Percentiles rank a stretch among this genome's conserved stretches.
phyloP scores from a whole-genome alignment of 352 stramenopile species.

The Pythium guiyangense region DNA sequence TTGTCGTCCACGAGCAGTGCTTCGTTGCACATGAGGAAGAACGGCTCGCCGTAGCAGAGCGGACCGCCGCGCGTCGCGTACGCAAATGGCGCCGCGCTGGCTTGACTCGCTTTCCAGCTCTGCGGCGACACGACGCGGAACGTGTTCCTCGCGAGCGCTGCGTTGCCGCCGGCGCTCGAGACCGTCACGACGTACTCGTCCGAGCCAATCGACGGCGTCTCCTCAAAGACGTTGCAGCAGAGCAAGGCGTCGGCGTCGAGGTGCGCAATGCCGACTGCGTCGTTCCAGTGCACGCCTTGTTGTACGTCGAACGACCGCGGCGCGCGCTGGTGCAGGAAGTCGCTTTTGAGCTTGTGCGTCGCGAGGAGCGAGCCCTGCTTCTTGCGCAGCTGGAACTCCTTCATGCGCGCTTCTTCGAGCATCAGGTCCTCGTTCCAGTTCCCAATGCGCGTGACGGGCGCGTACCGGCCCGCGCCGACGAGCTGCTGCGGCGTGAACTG shows the following conservation, averaged over 20 bases:
- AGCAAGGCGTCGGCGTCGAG: conserved; percentile 44
- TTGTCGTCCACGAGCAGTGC: conserved; percentile 69
- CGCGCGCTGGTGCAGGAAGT: conserved; percentile 66
- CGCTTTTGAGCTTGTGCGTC: conserved; percentile 72
- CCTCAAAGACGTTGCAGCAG: conserved; percentile 78
- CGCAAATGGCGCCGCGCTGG: conserved; percentile 14
- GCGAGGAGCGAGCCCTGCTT: conserved; percentile 74
- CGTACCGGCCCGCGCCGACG: conserved; percentile 77
- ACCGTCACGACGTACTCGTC: conserved; percentile 66
- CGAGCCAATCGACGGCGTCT: conserved; percentile 75
- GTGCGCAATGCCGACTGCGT: conserved; percentile 54
- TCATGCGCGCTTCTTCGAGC: conserved; percentile 82
- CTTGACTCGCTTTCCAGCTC: conserved; percentile 30
- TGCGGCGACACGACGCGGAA: conserved; percentile 63
- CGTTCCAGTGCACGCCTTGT: conserved; percentile 38
- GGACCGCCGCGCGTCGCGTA: conserved; percentile 13
- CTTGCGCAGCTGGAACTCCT: conserved; percentile 82
- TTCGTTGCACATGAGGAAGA: conserved; percentile 81
- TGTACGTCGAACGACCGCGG: conserved; percentile 45
- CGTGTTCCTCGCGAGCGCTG: conserved; percentile 45
- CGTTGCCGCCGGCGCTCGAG: conserved; percentile 15
- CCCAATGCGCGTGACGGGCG: conserved; percentile 72
- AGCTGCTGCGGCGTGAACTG: conserved; percentile 90
- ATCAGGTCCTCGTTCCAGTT: conserved; percentile 91
- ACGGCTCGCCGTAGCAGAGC: conserved; percentile 75